These are phyloP conservation scores for Gracilaria vermiculophylla DNA, from an alignment of 23 red algal species.

Conservation along the genomic window DNA sequence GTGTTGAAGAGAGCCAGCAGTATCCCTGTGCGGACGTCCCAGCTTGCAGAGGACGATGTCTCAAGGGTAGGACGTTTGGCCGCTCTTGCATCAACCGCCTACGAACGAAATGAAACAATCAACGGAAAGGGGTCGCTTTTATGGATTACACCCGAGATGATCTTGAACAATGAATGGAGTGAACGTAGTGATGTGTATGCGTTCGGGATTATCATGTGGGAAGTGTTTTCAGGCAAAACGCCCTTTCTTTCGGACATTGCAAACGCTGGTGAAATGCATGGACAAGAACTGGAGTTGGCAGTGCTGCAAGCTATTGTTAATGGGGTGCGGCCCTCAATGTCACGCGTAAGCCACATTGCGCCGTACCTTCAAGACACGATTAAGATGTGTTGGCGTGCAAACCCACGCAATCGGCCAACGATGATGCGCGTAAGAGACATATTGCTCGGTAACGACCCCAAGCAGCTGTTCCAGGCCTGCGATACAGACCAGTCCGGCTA, in stretches of 20 bases:
- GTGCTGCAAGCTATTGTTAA: constrained; percentile 21
- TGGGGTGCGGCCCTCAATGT: constrained; percentile 43
- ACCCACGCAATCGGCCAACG: constrained; percentile 40
- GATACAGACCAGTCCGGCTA: constrained; percentile 21
- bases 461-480: constrained; percentile 4
- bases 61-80: background rate
- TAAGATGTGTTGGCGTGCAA: constrained; percentile 45
- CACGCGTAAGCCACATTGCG: constrained; percentile 30
- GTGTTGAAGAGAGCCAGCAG: constrained; percentile 6
- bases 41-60: background rate
- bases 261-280: background rate
- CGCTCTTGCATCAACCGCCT: background rate
- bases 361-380: constrained; percentile 24
- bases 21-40: background rate
- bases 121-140: constrained; percentile 33
- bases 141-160: constrained; percentile 70
- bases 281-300: background rate
- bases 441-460: constrained; percentile 50
- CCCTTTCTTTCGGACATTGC: constrained; percentile 14
- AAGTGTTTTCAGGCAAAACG: constrained; percentile 33
- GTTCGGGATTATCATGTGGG: constrained; percentile 79
- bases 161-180: constrained; percentile 46
- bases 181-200: constrained; percentile 56
- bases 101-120: background rate
- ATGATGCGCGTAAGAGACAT: constrained; percentile 54